These are phyloP conservation scores for Pyrus communis DNA, from an alignment of 306 rosid genomes.

Conservation along the genomic window DNA sequence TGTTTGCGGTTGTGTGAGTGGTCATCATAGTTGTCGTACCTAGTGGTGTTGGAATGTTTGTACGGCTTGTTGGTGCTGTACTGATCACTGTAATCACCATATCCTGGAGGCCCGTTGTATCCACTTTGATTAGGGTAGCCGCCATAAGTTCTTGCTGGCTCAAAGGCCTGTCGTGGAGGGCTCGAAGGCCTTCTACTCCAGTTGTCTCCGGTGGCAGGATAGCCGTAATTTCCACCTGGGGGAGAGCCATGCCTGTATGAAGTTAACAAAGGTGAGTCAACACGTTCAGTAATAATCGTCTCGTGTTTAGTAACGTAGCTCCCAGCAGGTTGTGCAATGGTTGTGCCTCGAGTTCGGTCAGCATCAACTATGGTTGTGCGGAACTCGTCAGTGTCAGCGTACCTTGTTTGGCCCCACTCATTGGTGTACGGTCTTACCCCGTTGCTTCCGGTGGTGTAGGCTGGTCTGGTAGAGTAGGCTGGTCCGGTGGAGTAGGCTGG, in stretches of 20 bases:
- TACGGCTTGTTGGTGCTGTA: slow-evolving; percentile 5
- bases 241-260: slow-evolving; percentile 19
- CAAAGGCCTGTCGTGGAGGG: slow-evolving; percentile 6
- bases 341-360: too few relatives aligned
- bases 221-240: slow-evolving; percentile 2
- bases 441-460: not conserved
- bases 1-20: not conserved
- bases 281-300: slow-evolving; percentile 8
- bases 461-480: not conserved
- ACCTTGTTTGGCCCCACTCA: slow-evolving; percentile 17
- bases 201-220: slow-evolving; percentile 1
- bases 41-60: slow-evolving; percentile 4
- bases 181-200: not conserved
- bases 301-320: slow-evolving; percentile 14
- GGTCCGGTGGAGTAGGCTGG: not conserved
- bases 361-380: not conserved
- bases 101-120: not conserved
- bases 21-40: slow-evolving; percentile 1
- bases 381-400: not conserved
- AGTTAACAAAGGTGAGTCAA: not conserved
- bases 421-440: not conserved
- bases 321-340: too few relatives aligned
- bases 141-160: not conserved
- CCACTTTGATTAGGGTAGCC: not conserved
- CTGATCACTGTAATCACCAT: slow-evolving; percentile 2